Conservation (phyloP, 2,329 filamentous ascomycete genomes). For the Chrysoporthe austroafricana region DNA sequence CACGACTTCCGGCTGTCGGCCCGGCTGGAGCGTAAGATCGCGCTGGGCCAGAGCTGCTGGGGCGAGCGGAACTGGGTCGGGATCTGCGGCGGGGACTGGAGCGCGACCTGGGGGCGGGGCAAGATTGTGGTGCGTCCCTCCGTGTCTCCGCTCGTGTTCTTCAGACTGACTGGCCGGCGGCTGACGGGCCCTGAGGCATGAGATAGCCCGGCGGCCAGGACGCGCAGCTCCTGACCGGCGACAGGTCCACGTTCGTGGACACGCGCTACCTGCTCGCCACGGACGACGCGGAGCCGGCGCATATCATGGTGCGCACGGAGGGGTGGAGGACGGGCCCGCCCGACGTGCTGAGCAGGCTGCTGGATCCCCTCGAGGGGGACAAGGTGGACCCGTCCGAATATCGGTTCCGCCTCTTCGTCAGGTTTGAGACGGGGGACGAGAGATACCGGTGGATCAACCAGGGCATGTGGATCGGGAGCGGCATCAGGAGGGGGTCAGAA, state of each 20-base stretch:
- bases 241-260: slow-evolving; percentile 29
- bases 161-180: too few species aligned
- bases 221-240: slow-evolving; percentile 29
- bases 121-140: slow-evolving; percentile 26
- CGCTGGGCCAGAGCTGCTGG: slow-evolving; percentile 25
- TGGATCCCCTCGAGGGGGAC: slow-evolving; percentile 29
- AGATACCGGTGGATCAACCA: slow-evolving; percentile 23
- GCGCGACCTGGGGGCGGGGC: slow-evolving; percentile 28
- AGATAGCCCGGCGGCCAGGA: slow-evolving; percentile 29
- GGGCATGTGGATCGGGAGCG: slow-evolving; percentile 28
- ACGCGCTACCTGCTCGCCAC: slow-evolving; percentile 30
- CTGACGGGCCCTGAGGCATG: too few species aligned
- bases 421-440: slow-evolving; percentile 25
- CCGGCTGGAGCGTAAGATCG: slow-evolving; percentile 25
- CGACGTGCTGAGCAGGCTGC: slow-evolving; percentile 26
- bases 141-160: background rate
- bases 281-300: slow-evolving; percentile 26
- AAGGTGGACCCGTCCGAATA: slow-evolving; percentile 24
- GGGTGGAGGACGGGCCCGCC: slow-evolving; percentile 31
- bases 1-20: slow-evolving; percentile 30
- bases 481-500: slow-evolving; percentile 20
- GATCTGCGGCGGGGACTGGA: slow-evolving; percentile 28
- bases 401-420: slow-evolving; percentile 23
- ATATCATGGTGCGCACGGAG: slow-evolving; percentile 31
- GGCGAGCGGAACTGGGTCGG: slow-evolving; percentile 31